Evolutionary conservation across 352 stramenopile genomes (phyloP), one percentile per base, ranked within the genome.

Genomic region (Globisporangium barbulae): DNA sequence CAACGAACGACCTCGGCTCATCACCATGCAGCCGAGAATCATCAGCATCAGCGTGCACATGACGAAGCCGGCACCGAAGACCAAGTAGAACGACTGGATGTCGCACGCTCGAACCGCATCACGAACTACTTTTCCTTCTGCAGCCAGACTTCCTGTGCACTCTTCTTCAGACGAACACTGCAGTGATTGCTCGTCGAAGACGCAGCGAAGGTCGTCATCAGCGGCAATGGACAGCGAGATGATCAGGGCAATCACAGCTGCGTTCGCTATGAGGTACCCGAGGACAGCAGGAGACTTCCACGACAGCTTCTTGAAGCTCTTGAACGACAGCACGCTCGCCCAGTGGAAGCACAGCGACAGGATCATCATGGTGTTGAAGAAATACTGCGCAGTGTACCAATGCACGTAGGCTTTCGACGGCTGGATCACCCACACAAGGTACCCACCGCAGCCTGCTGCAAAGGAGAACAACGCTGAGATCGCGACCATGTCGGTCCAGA

Each of bases 361-460:
- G 65, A 96, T 88, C 85, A 94, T 96, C 21, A 89, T 76, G 7
- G 79, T 87, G 65, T 90, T 93, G 72, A 96, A 96, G 63, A 93
- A 93, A 59, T 93, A 96, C 73, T 96, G 87, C 8, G 81, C 82
- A 22, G 85, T 86, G 61, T 89, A 91, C 79, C 86, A 91, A 59
- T 93, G 87, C 30, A 94, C 83, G 42, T 90, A 96, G 5, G 83
- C 79, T 58, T 91, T 90, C 9, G 87, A 96, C 30, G 87, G 87
- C 63, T 93, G 74, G 21, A 94, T 81, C 6, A 86, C 74, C 87
- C 87, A 96, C n/a, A 96, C 81, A 7, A 96, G 55, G 53, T 81
- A 94, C 1, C 85, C 85, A 30, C 79, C 85, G 45, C 82, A 90
- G 3, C 72, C 85, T n/a, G 84, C 83, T 21, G 85, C 87, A 59